Conservation (phyloP, 495 filamentous ascomycete genomes). For the Trichoderma parareesei region DNA sequence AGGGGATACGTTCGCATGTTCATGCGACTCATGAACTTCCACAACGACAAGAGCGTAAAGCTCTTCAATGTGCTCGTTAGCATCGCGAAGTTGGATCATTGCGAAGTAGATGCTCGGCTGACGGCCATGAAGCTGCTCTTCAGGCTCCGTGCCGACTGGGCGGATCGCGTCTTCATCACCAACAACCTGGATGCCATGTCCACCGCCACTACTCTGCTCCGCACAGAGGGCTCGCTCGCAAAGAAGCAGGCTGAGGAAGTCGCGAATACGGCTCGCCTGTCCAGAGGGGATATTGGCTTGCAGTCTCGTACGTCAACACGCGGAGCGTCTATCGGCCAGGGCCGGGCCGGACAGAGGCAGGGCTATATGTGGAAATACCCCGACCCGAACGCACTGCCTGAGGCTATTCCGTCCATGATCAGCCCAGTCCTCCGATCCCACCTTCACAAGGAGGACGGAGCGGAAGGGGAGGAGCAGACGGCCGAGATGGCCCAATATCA, state of each 20-base stretch:
- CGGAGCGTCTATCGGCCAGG: slow-evolving; percentile 40
- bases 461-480: slow-evolving; percentile 15
- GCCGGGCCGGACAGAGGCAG: slow-evolving; percentile 33
- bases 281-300: slow-evolving; percentile 27
- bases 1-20: slow-evolving; percentile 53
- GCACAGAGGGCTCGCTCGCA: slow-evolving; percentile 49
- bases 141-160: slow-evolving; percentile 71
- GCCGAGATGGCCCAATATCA: slow-evolving; percentile 12
- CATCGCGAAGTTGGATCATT: slow-evolving; percentile 46
- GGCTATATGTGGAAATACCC: slow-evolving; percentile 41
- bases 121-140: slow-evolving; percentile 79
- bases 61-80: slow-evolving; percentile 48
- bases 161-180: slow-evolving; percentile 60
- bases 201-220: slow-evolving; percentile 61
- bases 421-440: slow-evolving; percentile 36
- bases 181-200: slow-evolving; percentile 57
- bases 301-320: slow-evolving; percentile 31
- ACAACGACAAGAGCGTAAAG: slow-evolving; percentile 42
- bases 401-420: slow-evolving; percentile 30
- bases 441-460: slow-evolving; percentile 1
- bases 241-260: slow-evolving; percentile 44
- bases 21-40: slow-evolving; percentile 48
- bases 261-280: slow-evolving; percentile 29
- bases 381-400: slow-evolving; percentile 44
- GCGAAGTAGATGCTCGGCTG: slow-evolving; percentile 61